Evolutionary conservation across 345 rosid genomes (phyloP).

Genomic region (Crucihimalaya himalaica): DNA sequence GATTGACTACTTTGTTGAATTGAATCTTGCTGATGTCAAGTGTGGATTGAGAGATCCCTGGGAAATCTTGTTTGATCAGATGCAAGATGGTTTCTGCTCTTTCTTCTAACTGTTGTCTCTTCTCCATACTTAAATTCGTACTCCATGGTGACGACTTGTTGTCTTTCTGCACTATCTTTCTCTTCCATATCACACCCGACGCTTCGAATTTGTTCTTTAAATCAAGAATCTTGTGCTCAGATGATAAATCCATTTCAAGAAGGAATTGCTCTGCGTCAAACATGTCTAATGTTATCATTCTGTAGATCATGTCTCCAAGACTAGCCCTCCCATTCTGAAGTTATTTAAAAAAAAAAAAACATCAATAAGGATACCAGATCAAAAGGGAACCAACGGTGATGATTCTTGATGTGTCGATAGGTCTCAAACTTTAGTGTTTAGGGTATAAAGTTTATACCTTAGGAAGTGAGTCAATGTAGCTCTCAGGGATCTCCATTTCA

Average conservation of each 20-base stretch:
- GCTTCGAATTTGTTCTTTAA: slow-evolving; percentile 90
- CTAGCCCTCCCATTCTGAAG: slow-evolving; percentile 75
- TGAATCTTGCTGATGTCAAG: slow-evolving; percentile 86
- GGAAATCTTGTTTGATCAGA: slow-evolving; percentile 65
- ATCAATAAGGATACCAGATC: neutral
- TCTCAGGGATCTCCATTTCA: slow-evolving; percentile 86
- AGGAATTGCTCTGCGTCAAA: slow-evolving; percentile 82
- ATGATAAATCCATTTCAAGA: slow-evolving; percentile 62
- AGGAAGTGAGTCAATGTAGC: slow-evolving; percentile 82
- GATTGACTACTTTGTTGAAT: slow-evolving; percentile 55
- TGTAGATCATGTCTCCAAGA: slow-evolving; percentile 75
- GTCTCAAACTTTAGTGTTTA: neutral
- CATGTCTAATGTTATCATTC: slow-evolving; percentile 62
- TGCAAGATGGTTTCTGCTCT: slow-evolving; percentile 76
- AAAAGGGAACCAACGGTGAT: neutral
- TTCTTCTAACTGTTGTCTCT: slow-evolving; percentile 81
- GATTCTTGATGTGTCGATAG: neutral
- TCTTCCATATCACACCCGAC: slow-evolving; percentile 82
- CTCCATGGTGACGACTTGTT: slow-evolving; percentile 70
- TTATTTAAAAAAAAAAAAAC: slow-evolving; percentile 8
- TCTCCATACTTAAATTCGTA: slow-evolving; percentile 71
- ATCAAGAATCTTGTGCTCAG: slow-evolving; percentile 81
- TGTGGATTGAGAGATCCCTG: slow-evolving; percentile 78
- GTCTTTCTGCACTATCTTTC: slow-evolving; percentile 79
- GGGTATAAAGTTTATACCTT: slow-evolving; percentile 50